Conservation (phyloP, 1,139 yeast genomes). For the Debaryomyces sp. region DNA sequence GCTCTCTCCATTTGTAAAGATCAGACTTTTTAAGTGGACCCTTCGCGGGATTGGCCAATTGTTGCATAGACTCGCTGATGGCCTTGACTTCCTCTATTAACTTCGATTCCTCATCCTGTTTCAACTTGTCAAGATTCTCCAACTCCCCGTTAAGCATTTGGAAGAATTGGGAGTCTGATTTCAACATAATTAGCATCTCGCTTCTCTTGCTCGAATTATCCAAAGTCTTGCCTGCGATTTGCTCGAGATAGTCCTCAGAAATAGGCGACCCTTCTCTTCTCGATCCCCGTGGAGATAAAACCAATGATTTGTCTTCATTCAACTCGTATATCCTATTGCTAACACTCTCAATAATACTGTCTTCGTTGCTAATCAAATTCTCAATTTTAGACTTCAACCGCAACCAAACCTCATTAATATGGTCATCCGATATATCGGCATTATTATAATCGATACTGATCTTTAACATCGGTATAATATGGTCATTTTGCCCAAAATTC, state of each 20-base stretch:
- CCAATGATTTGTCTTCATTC: constrained; percentile 16
- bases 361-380: constrained; percentile 24
- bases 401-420: constrained; percentile 35
- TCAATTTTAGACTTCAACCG: constrained; percentile 37
- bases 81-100: constrained; percentile 46
- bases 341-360: constrained; percentile 14
- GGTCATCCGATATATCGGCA: constrained; percentile 37
- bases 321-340: constrained; percentile 18
- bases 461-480: constrained; percentile 41
- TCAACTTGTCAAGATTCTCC: constrained; percentile 49
- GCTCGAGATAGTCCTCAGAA: constrained; percentile 1
- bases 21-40: constrained; percentile 47
- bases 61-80: constrained; percentile 42
- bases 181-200: constrained; percentile 41
- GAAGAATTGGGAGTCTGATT: constrained; percentile 56
- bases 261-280: constrained; percentile 2
- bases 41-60: constrained; percentile 40
- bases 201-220: constrained; percentile 3
- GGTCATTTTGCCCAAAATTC: constrained; percentile 16
- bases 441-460: constrained; percentile 39
- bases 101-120: constrained; percentile 45
- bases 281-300: constrained; percentile 14
- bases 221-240: constrained; percentile 9
- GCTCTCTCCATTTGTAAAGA: constrained; percentile 70
- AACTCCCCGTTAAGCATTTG: constrained; percentile 60